phyloP scores from a whole-genome alignment of 768 basidiomycete genomes.

The Phaeolepiota aurea region DNA sequence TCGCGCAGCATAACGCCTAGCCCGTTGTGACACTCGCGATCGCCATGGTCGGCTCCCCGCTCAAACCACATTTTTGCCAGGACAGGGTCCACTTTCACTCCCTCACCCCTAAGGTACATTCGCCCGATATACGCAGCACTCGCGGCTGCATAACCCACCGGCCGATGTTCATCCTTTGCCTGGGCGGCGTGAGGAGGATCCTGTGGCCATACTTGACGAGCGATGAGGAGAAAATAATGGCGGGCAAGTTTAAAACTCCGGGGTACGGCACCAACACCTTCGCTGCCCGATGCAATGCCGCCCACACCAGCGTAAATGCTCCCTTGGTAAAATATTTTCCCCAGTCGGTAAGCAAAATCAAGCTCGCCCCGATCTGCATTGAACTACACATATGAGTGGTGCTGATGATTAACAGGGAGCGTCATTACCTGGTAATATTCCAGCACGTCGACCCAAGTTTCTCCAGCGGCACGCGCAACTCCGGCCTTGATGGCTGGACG shows the following conservation, averaged over 20 bases:
- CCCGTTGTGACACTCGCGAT: slow-evolving; percentile 84
- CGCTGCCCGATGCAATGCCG: slow-evolving; percentile 80
- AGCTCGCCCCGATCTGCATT: slow-evolving; percentile 90
- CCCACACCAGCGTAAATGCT: slow-evolving; percentile 77
- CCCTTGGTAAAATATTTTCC: slow-evolving; percentile 95
- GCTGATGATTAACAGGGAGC: slow-evolving; percentile 3
- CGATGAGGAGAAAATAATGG: slow-evolving; percentile 79
- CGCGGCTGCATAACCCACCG: slow-evolving; percentile 58
- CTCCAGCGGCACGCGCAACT: slow-evolving; percentile 75
- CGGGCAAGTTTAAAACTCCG: slow-evolving; percentile 71
- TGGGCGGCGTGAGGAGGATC: slow-evolving; percentile 56
- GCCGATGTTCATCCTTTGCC: slow-evolving; percentile 43
- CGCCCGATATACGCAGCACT: slow-evolving; percentile 87
- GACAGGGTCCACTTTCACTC: slow-evolving; percentile 66
- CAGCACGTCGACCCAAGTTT: slow-evolving; percentile 89
- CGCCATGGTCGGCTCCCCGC: slow-evolving; percentile 70
- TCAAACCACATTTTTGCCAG: slow-evolving; percentile 93
- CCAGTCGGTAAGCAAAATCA: slow-evolving; percentile 84
- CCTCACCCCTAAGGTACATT: slow-evolving; percentile 93
- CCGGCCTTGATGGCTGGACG: slow-evolving; percentile 81
- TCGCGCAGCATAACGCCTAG: slow-evolving; percentile 91
- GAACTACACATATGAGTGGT: slow-evolving; percentile 49
- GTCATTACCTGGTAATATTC: slow-evolving; percentile 78
- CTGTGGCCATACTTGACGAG: slow-evolving; percentile 81
- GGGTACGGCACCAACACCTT: slow-evolving; percentile 86